Percentiles rank a stretch among this genome's conserved stretches.
Evolutionary conservation across 164 flowering plant genomes (phyloP).

Genomic region (Protea cynaroides): DNA sequence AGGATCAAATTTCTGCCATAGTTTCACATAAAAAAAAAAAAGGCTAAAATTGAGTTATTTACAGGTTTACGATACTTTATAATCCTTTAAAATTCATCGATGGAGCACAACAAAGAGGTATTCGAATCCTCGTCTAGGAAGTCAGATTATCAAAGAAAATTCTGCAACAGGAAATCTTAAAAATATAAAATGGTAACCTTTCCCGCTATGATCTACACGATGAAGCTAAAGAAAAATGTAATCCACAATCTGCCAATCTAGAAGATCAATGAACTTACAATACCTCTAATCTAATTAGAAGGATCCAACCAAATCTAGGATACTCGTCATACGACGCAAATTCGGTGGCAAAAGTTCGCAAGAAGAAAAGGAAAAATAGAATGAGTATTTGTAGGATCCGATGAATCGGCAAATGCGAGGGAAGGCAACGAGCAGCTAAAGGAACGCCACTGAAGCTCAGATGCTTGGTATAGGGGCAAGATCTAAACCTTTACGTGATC

Average conservation of each 20-base stretch:
- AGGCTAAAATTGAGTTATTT: not conserved
- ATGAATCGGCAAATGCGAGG: not conserved
- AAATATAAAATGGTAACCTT: too few species aligned
- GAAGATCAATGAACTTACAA: too few species aligned
- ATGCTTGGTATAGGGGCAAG: not conserved
- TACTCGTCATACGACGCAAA: too few species aligned
- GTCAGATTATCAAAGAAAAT: not conserved
- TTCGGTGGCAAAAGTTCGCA: too few species aligned
- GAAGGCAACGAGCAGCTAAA: constrained; percentile 1
- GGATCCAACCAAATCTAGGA: not conserved
- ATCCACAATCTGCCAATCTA: too few species aligned
- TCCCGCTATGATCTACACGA: not conserved
- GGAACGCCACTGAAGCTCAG: not conserved
- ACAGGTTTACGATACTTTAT: not conserved
- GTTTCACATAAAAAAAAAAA: not conserved
- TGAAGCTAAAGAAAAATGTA: not conserved
- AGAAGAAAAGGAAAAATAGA: not conserved
- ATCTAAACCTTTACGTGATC: constrained; percentile 7
- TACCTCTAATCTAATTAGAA: too few species aligned
- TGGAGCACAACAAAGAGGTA: not conserved
- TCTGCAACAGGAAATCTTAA: not conserved
- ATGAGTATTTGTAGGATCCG: not conserved
- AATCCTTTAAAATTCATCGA: not conserved
- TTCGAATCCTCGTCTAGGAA: not conserved
- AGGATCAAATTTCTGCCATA: not conserved